Evolutionary conservation across 2,329 filamentous ascomycete species (phyloP).

Genomic region (Colletotrichum zoysiae): DNA sequence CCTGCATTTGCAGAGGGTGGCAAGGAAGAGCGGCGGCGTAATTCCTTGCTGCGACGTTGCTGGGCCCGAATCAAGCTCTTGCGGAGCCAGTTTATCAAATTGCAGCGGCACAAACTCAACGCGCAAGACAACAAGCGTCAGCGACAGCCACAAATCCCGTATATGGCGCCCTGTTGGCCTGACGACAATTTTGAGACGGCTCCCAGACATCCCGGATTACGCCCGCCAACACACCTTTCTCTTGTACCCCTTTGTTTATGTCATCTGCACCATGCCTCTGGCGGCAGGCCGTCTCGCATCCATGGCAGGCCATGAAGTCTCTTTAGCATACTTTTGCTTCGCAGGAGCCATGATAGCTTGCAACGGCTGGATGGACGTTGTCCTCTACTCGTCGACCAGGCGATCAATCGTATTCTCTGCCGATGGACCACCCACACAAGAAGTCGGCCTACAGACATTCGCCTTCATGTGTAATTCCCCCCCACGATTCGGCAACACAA

Average conservation of each 20-base stretch:
- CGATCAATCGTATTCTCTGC: slow-evolving; percentile 63
- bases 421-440: slow-evolving; percentile 54
- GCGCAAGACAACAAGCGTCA: background rate
- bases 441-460: slow-evolving; percentile 65
- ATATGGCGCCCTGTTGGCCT: slow-evolving; percentile 3
- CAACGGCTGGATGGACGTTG: slow-evolving; percentile 67
- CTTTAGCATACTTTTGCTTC: slow-evolving; percentile 68
- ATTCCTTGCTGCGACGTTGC: background rate
- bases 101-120: background rate
- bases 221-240: slow-evolving; percentile 68
- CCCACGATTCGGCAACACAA: slow-evolving; percentile 57
- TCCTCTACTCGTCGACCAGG: slow-evolving; percentile 65
- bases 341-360: slow-evolving; percentile 70
- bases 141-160: background rate
- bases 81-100: slow-evolving; percentile 14
- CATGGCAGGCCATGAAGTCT: slow-evolving; percentile 67
- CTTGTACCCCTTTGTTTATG: slow-evolving; percentile 77
- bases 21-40: slow-evolving; percentile 27
- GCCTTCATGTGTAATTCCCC: slow-evolving; percentile 60
- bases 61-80: slow-evolving; percentile 28
- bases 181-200: slow-evolving; percentile 12
- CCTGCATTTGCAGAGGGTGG: slow-evolving; percentile 51
- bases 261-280: slow-evolving; percentile 76
- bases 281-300: slow-evolving; percentile 73
- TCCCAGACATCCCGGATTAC: slow-evolving; percentile 40